phyloP scores from a whole-genome alignment of 139 green algal species.

The Chara braunii region DNA sequence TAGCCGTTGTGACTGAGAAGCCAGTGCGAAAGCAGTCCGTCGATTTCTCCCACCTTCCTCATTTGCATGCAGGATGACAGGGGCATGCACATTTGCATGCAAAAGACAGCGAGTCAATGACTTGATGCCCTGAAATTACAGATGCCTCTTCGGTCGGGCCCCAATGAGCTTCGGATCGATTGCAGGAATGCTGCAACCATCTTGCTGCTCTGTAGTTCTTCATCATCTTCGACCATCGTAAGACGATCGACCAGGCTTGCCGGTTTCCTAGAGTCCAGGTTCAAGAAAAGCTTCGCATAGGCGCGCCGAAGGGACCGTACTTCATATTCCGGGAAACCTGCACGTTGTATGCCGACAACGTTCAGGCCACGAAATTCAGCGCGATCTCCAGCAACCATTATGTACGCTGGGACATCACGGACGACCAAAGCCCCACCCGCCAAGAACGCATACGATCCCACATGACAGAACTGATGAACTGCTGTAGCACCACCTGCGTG shows the following conservation, averaged over 20 bases:
- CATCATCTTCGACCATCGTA: background rate
- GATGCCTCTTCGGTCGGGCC: no score
- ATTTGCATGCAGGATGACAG: no score
- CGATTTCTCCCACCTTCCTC: no score
- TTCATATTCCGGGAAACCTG: slow-evolving; percentile 33
- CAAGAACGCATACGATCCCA: slow-evolving; percentile 43
- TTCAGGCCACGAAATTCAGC: slow-evolving; percentile 43
- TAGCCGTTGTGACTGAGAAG: no score
- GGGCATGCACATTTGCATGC: no score
- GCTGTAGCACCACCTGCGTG: slow-evolving; percentile 40
- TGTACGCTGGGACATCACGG: slow-evolving; percentile 42
- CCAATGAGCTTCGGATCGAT: background rate
- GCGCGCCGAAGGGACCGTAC: slow-evolving; percentile 1
- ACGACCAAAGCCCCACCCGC: slow-evolving; percentile 45
- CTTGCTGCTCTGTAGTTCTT: background rate
- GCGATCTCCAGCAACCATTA: slow-evolving; percentile 42
- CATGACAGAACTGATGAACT: slow-evolving; percentile 46
- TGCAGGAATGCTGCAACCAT: background rate
- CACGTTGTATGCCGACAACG: slow-evolving; percentile 37
- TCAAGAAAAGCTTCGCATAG: background rate
- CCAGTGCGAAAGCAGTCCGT: no score
- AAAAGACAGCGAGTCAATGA: no score
- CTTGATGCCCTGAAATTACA: no score
- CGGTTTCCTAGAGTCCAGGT: background rate
- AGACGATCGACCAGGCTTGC: background rate